Base-by-base conservation (phyloP, 2,329 filamentous ascomycete species). In the Lachnellula cervina region DNA sequence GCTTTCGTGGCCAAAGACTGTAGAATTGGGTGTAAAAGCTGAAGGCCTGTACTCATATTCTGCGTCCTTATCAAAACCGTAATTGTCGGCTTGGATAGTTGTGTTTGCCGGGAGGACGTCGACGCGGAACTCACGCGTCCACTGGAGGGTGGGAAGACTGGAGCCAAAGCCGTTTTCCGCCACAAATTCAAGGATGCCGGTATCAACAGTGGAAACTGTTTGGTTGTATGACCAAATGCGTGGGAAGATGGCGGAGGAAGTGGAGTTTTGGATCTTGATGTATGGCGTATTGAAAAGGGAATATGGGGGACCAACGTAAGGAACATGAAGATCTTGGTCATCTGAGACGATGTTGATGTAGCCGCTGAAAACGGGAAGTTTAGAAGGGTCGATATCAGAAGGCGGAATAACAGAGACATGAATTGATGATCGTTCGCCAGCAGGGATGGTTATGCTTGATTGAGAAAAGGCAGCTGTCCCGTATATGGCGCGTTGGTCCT, bases 251-350 rank as follows among this genome's bases (percentile, higher is more conserved):
- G 42, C 19, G 9, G n/a, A 17, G 19, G n/a, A 14, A 21, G n/a
- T 19, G 2, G 42, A 19, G 11, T 44, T 44, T 25, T 17, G 42
- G 14, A 44, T 23, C 7, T 19, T 9, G 2, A 44, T 14, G 11
- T 44, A 44, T 13, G 56, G n/a, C 28, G 58, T 42, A 25, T 66
- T 63, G 17, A 60, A 65, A 2, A 63, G 48, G 13, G 62, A 66
- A 32, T 65, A 68, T 0, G 67, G 65, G 1, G 60, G 57, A 1
- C 66, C 64, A 4, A 59, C 59, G 46, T 68, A 68, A 5, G 66
- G 66, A 8, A 67, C 51, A 13, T 49, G 59, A 40, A 64, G 59
- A 19, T 58, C 55, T 47, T 66, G 56, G 13, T 51, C 54, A 13
- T 56, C 45, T 46, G 51, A 55, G 5, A 52, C 45, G 11, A 66